Evolutionary conservation across 495 filamentous ascomycete species (phyloP).

Genomic region (Darksidea phi): DNA sequence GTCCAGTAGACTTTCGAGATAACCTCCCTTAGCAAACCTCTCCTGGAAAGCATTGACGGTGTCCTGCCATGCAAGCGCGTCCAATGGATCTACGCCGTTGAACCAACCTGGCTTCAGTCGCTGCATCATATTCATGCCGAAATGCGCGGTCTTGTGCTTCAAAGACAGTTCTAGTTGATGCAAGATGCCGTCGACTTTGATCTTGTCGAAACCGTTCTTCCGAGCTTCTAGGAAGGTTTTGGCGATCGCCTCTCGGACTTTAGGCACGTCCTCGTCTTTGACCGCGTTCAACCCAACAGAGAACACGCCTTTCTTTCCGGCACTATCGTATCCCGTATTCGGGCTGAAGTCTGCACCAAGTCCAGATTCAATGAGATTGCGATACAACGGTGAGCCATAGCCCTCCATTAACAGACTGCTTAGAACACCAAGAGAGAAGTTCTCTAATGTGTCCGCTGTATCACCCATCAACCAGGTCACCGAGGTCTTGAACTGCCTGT

Average conservation of each 20-base stretch:
- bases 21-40: constrained; percentile 66
- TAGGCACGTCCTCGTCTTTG: constrained; percentile 69
- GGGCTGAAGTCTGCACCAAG: constrained; percentile 90
- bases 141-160: constrained; percentile 92
- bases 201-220: constrained; percentile 74
- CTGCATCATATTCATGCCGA: constrained; percentile 88
- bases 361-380: constrained; percentile 84
- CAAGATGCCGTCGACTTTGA: constrained; percentile 83
- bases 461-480: constrained; percentile 89
- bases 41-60: constrained; percentile 77
- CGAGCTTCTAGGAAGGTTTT: constrained; percentile 65
- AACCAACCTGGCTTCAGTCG: constrained; percentile 89
- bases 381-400: constrained; percentile 92
- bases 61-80: constrained; percentile 85
- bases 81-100: constrained; percentile 88
- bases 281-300: constrained; percentile 89
- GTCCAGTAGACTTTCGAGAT: constrained; percentile 80
- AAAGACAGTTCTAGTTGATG: constrained; percentile 88
- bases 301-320: constrained; percentile 74
- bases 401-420: constrained; percentile 84
- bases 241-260: constrained; percentile 69
- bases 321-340: constrained; percentile 85
- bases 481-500: constrained; percentile 89
- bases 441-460: constrained; percentile 75
- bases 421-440: constrained; percentile 76